A percentile compares a stretch with the other conserved stretches of the same genome.
Evolutionary conservation across 2,329 filamentous ascomycete genomes (phyloP).

Genomic region (Orbilia javanica): DNA sequence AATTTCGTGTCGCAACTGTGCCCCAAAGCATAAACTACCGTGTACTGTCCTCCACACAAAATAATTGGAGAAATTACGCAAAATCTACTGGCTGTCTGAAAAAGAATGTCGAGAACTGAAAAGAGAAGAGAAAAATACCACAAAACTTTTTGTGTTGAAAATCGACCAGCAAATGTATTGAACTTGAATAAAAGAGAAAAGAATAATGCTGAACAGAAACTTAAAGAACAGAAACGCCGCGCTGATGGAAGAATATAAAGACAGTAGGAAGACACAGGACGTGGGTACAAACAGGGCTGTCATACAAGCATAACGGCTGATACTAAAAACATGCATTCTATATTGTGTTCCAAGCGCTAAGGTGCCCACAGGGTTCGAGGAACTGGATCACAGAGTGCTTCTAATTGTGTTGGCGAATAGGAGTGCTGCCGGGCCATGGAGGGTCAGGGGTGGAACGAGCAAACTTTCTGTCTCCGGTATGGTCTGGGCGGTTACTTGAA

Average conservation of each 20-base stretch:
- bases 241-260: constrained; percentile 39
- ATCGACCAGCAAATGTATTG: constrained; percentile 3
- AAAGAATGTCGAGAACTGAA: constrained; percentile 9
- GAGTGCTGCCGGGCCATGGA: not conserved
- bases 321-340: constrained; percentile 5
- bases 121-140: constrained; percentile 39
- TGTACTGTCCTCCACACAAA: not conserved
- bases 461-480: constrained; percentile 45
- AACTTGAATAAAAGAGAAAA: constrained; percentile 12
- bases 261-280: constrained; percentile 3
- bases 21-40: not conserved
- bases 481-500: constrained; percentile 30
- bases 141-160: constrained; percentile 53
- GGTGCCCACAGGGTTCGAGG: constrained; percentile 10
- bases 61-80: not conserved
- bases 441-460: not conserved
- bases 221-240: constrained; percentile 29
- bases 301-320: constrained; percentile 11
- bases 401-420: constrained; percentile 56
- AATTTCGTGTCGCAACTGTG: constrained; percentile 9
- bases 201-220: constrained; percentile 5
- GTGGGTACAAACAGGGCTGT: not conserved
- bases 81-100: not conserved
- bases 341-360: constrained; percentile 30
- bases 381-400: constrained; percentile 43